Conservation (phyloP, 495 filamentous ascomycete species). For the Penicillium ucsense region DNA sequence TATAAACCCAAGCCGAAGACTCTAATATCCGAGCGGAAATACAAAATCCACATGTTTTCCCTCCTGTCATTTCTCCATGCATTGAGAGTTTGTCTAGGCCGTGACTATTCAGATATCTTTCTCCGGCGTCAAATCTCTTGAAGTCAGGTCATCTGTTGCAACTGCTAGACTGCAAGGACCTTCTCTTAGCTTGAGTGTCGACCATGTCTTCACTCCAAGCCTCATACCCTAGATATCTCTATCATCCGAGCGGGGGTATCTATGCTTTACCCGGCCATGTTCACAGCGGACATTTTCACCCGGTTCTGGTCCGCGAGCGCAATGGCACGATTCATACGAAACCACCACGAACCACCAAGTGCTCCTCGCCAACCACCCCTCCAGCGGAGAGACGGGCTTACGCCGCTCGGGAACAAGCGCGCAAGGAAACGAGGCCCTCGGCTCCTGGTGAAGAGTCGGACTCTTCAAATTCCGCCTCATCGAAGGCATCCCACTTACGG, state of each 20-base stretch:
- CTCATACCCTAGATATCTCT: not conserved
- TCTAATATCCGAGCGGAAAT: not conserved
- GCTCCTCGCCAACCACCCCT: not conserved
- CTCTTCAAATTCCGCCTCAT: not conserved
- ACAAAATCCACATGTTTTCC: slow-evolving; percentile 1
- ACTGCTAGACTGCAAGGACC: too few species aligned
- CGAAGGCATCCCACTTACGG: not conserved
- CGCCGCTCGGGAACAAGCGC: not conserved
- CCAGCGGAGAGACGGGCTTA: not conserved
- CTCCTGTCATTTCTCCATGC: not conserved
- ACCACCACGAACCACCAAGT: not conserved
- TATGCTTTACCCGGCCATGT: not conserved
- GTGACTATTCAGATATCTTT: too few species aligned
- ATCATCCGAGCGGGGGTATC: not conserved
- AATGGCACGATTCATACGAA: not conserved
- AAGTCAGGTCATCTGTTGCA: too few species aligned
- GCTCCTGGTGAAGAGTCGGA: not conserved
- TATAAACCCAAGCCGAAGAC: not conserved
- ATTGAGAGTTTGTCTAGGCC: too few species aligned
- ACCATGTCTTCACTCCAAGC: not conserved
- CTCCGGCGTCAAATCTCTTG: too few species aligned
- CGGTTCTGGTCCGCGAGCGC: not conserved
- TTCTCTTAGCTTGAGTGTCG: too few species aligned
- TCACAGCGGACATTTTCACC: not conserved
- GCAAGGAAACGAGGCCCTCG: not conserved